phyloP scores from a whole-genome alignment of 164 flowering plant species.

The Hamamelis virginiana region DNA sequence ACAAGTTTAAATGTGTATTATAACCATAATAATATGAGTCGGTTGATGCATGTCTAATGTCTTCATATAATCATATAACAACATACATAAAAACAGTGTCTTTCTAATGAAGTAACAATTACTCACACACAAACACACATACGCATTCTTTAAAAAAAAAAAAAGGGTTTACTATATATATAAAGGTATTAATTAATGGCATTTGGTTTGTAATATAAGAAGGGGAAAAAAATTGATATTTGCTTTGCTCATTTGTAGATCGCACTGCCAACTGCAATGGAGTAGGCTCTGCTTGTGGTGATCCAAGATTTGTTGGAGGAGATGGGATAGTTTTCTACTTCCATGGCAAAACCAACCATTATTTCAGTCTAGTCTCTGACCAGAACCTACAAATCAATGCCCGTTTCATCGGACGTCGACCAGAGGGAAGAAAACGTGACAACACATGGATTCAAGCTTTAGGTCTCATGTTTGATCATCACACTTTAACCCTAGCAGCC shows the following conservation, averaged over 20 bases:
- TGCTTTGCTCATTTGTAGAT: slow-evolving; percentile 17
- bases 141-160: no score
- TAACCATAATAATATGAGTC: no score
- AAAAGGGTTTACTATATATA: no score
- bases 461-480: slow-evolving; percentile 53
- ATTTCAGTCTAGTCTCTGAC: slow-evolving; percentile 68
- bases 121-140: no score
- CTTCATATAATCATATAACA: no score
- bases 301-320: slow-evolving; percentile 75
- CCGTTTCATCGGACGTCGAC: slow-evolving; percentile 66
- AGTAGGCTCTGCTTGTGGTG: slow-evolving; percentile 68
- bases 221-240: no score
- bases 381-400: slow-evolving; percentile 51
- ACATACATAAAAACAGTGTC: no score
- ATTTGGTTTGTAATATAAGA: no score
- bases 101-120: no score
- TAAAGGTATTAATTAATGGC: no score
- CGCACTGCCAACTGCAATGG: slow-evolving; percentile 62
- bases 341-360: slow-evolving; percentile 65
- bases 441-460: slow-evolving; percentile 83
- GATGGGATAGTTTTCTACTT: slow-evolving; percentile 78
- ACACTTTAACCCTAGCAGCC: slow-evolving; percentile 54
- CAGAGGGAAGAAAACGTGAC: slow-evolving; percentile 57
- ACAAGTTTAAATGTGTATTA: no score
- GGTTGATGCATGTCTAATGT: no score